Evolutionary conservation across 2,329 filamentous ascomycete genomes (phyloP).

Genomic region (Apiospora saccharicola): DNA sequence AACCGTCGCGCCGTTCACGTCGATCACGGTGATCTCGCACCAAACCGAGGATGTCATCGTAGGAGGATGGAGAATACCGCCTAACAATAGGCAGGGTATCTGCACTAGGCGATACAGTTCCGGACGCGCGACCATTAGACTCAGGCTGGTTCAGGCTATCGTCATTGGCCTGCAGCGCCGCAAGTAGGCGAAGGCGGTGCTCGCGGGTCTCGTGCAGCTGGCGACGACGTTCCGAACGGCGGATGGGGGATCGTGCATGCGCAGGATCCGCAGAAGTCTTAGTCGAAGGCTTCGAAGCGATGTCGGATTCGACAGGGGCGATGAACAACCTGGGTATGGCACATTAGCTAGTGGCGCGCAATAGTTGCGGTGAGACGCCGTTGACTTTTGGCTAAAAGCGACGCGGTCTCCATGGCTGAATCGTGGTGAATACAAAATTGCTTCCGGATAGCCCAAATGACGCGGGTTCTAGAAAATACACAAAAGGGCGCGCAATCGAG

Average conservation of each 20-base stretch:
- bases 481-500: conserved; percentile 33
- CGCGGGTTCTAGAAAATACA: conserved; percentile 11
- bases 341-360: conserved; percentile 18
- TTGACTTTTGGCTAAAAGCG: not conserved
- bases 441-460: not conserved
- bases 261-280: conserved; percentile 39
- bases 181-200: conserved; percentile 41
- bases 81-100: not conserved
- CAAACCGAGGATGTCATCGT: conserved; percentile 15
- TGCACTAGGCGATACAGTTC: not conserved
- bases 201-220: conserved; percentile 41
- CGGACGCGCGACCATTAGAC: not conserved
- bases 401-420: not conserved
- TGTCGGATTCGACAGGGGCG: conserved; percentile 54
- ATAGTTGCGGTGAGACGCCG: not conserved
- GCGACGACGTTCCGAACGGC: conserved; percentile 44
- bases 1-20: not conserved
- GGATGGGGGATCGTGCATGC: conserved; percentile 49
- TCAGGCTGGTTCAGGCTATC: conserved; percentile 9
- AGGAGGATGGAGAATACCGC: not conserved
- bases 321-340: conserved; percentile 50
- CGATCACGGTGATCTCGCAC: conserved; percentile 15
- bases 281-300: conserved; percentile 45
- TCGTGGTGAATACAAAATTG: not conserved
- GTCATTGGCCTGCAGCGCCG: conserved; percentile 33